phyloP scores from a whole-genome alignment of 345 rosid genomes.

The Toxicodendron radicans region DNA sequence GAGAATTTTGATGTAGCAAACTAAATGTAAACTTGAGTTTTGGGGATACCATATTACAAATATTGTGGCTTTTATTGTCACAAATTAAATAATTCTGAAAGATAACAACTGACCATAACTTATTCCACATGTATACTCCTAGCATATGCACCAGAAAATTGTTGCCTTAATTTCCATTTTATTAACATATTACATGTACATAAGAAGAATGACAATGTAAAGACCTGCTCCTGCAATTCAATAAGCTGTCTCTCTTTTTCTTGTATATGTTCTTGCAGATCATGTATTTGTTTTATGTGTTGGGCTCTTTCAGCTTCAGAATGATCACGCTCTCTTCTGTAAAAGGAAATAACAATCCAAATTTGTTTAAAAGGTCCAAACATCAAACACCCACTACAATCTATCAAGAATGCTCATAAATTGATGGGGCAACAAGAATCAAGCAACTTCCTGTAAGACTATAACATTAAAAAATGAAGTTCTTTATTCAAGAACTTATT shows the following conservation, averaged over 20 bases:
- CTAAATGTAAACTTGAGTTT: neutral
- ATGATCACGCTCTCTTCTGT: conserved; percentile 98
- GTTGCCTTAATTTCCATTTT: conserved; percentile 3
- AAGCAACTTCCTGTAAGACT: neutral
- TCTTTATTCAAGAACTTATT: neutral
- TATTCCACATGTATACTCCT: neutral
- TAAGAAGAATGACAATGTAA: conserved; percentile 13
- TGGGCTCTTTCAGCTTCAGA: conserved; percentile 93
- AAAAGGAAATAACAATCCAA: conserved; percentile 18
- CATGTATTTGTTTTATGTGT: conserved; percentile 72
- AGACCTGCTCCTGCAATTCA: conserved; percentile 94
- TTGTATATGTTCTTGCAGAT: conserved; percentile 86
- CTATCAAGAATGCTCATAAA: neutral
- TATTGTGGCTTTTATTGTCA: neutral
- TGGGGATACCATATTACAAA: neutral
- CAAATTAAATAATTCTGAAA: neutral
- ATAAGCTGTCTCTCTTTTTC: conserved; percentile 84
- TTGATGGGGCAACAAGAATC: neutral
- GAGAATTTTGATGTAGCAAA: neutral
- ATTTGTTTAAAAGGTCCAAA: conserved; percentile 14
- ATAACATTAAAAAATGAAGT: neutral
- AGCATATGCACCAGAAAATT: conserved; percentile 3
- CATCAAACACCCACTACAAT: neutral
- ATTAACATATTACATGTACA: neutral
- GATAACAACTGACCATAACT: neutral